Conservation (phyloP, 1,139 yeast species). For the Diutina pseudorugosa region DNA sequence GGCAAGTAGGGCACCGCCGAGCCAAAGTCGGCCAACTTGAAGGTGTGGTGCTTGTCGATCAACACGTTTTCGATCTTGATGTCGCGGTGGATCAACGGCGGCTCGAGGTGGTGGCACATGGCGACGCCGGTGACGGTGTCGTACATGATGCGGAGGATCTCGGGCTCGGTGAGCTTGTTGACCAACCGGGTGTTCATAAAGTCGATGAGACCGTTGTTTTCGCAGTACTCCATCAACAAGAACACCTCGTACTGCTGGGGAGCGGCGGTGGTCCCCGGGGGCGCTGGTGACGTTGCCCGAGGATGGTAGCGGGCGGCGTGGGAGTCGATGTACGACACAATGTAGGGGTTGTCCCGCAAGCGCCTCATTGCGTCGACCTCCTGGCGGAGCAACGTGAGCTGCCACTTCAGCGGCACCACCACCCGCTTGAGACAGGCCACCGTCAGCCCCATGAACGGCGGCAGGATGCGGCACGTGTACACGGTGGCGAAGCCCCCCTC, state of each 20-base stretch:
- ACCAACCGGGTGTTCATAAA: conserved; percentile 87
- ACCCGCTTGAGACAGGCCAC: conserved; percentile 67
- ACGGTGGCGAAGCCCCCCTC: conserved; percentile 74
- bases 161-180: conserved; percentile 69
- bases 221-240: conserved; percentile 85
- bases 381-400: conserved; percentile 53
- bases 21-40: conserved; percentile 89
- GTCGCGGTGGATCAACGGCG: conserved; percentile 84
- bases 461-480: conserved; percentile 48
- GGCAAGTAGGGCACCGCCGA: conserved; percentile 64
- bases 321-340: conserved; percentile 86
- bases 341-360: conserved; percentile 60
- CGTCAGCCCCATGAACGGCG: conserved; percentile 32
- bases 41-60: conserved; percentile 59
- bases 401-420: conserved; percentile 60
- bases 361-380: conserved; percentile 83
- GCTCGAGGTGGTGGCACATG: conserved; percentile 74
- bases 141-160: conserved; percentile 70
- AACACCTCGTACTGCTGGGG: conserved; percentile 69
- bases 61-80: conserved; percentile 91
- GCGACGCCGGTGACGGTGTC: conserved; percentile 78
- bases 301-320: conserved; percentile 64
- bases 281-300: background rate
- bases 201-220: conserved; percentile 77
- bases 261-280: conserved; percentile 12